Evolutionary conservation across 805 yeast genomes (phyloP), one percentile per base, ranked within the genome.

Genomic region (Wickerhamiella cacticola): DNA sequence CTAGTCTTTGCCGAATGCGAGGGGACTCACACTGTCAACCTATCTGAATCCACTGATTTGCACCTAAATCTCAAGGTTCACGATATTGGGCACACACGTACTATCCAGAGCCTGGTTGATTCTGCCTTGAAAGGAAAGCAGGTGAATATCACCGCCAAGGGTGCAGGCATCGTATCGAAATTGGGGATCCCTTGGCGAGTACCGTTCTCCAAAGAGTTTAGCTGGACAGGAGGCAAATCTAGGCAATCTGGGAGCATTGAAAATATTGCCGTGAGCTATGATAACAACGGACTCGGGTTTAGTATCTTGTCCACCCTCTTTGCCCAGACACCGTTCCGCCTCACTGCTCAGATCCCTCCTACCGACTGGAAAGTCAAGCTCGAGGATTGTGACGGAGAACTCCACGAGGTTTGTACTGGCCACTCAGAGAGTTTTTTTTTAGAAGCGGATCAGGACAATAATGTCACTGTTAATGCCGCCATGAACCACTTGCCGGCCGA

Each of bases 341-440:
- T 45, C 2, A n/a, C 28, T 5, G 41, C 36, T 2, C 3, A 6
- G 34, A 22, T 63, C n/a, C 67, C 67, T 1, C 39, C 49, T 7
- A 33, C 61, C 21, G 26, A 45, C 5, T 63, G 67, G 67, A 35
- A 40, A 0, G 41, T 62, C 8, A 52, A 52, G 46, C 52, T 63
- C 2, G 55, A 55, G 1, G 64, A 61, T n/a, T 63, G 67, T 42
- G 48, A 39, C 9, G 34, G 35, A 5, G 16, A 44, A 12, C 28
- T 26, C 16, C 25, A 46, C 7, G 48, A 48, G 23, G 53, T 55
- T 3, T 52, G 58, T 15, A 15, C 45, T 1, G 63, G 53, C 10
- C 19, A 19, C 6, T 48, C 59, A 2, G 45, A 42, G n/a, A 40
- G 44, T 12, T 12, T 58, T 7, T 16, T 7, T 12, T 19, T 46